These are phyloP conservation scores for Holtermannia corniformis DNA, from an alignment of 768 basidiomycete genomes.

Conservation along the genomic window DNA sequence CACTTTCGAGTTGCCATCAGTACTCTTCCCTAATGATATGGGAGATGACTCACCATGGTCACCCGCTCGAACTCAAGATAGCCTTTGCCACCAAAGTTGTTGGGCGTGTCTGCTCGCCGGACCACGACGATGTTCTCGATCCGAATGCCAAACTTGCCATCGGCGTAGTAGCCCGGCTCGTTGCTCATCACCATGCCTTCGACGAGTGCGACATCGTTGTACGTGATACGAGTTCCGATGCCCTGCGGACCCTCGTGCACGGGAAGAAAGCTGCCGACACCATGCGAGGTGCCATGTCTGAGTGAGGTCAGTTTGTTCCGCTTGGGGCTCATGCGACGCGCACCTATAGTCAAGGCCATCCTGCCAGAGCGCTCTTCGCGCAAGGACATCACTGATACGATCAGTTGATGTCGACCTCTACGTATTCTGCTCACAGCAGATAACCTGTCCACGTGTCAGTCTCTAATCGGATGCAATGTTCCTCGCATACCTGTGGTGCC, in stretches of 20 bases:
- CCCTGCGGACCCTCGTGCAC: constrained; percentile 79
- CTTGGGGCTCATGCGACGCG: constrained; percentile 6
- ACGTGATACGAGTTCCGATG: constrained; percentile 48
- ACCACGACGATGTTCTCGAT: constrained; percentile 85
- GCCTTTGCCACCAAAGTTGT: constrained; percentile 72
- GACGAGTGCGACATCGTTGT: constrained; percentile 63
- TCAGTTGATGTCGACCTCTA: neutral
- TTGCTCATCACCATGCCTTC: constrained; percentile 86
- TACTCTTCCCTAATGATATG: neutral
- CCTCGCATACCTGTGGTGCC: constrained; percentile 41
- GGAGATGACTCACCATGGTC: constrained; percentile 59
- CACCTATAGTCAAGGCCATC: constrained; percentile 41
- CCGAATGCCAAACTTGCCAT: constrained; percentile 83
- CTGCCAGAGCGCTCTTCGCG: constrained; percentile 27
- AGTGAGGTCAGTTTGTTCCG: neutral
- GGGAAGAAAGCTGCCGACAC: constrained; percentile 87
- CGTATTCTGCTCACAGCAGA: constrained; percentile 33
- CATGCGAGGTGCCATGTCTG: constrained; percentile 89
- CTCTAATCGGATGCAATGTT: constrained; percentile 50
- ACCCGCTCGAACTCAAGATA: constrained; percentile 77
- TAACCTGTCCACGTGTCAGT: constrained; percentile 50
- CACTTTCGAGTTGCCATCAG: constrained; percentile 44
- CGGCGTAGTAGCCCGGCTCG: constrained; percentile 86
- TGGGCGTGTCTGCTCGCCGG: constrained; percentile 56
- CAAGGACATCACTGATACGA: constrained; percentile 7